phyloP scores from a whole-genome alignment of 805 yeast species.

The Saccharomycopsis oosterbeekiorum region DNA sequence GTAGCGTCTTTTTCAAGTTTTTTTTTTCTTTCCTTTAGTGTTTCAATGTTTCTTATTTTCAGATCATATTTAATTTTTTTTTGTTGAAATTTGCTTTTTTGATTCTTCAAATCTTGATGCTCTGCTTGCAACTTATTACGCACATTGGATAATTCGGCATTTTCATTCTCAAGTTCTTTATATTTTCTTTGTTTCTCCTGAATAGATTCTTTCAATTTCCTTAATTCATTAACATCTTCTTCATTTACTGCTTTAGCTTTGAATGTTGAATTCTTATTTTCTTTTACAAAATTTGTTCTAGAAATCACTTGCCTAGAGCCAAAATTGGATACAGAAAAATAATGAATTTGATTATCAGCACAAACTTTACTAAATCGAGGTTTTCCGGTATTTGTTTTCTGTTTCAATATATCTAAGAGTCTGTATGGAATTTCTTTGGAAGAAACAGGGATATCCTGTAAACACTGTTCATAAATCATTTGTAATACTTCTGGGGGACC shows the following conservation, averaged over 20 bases:
- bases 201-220: not conserved
- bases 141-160: not conserved
- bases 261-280: constrained; percentile 15
- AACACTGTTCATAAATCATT: constrained; percentile 46
- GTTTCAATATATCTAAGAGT: constrained; percentile 30
- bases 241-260: constrained; percentile 20
- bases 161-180: not conserved
- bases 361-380: constrained; percentile 47
- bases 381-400: constrained; percentile 32
- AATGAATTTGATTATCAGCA: constrained; percentile 45
- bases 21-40: constrained; percentile 22
- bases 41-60: constrained; percentile 17
- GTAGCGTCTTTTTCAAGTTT: constrained; percentile 30
- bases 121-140: not conserved
- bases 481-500: constrained; percentile 68
- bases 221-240: constrained; percentile 14
- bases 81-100: not conserved
- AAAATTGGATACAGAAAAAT: constrained; percentile 48
- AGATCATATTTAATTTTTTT: not conserved
- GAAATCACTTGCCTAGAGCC: constrained; percentile 44
- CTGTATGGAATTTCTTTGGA: constrained; percentile 32
- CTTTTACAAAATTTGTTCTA: constrained; percentile 20
- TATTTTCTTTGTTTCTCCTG: constrained; percentile 14
- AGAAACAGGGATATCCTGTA: constrained; percentile 53
- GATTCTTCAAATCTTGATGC: not conserved